Base-by-base conservation (phyloP, 2,329 filamentous ascomycete genomes). In the Penicillium sumatraense region DNA sequence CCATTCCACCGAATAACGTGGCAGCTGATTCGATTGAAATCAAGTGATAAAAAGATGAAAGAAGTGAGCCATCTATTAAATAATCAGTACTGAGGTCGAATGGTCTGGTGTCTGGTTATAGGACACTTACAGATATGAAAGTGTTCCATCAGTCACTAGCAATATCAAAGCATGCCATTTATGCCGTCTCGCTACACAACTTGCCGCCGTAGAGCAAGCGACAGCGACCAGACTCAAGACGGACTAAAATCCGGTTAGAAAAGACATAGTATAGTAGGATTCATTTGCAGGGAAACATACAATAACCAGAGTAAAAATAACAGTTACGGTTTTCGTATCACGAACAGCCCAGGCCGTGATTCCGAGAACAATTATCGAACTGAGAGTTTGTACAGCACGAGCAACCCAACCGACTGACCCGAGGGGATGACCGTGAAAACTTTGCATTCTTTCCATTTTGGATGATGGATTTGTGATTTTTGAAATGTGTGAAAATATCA, bases 281-380 rank as follows among this genome's bases (percentile, higher is more conserved):
- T n/a, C n/a, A n/a, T n/a, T n/a, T n/a, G n/a, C n/a, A n/a, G n/a
- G 2, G 9, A 23, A 23, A 62, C 59, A 21, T 52, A 62, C 62
- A 21, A 63, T 42, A 1, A 54, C 52, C 20, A 65, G 27, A 7
- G 61, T 27, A 33, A 50, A 65, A 3, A 65, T 62, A 13, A 65
- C 62, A 1, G 61, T 59, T 3, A 65, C 51, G 9, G 61, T 56
- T 26, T 65, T 63, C 6, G 55, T 54, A 2, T 54, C 46, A 5
- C 36, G 35, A 26, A 46, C 59, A 44, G 62, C 61, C 62, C 62
- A 65, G 27, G 53, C 62, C 38, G 54, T 62, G 46, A 65, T 62
- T 18, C 57, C 62, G 9, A 65, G 47, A 3, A 65, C 57, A 29
- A 65, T 44, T 2, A 65, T 40, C 21, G 62, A 54, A 38, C 61